These are phyloP conservation scores for Paramecium pentaurelia DNA, from an alignment of 73 alveolate genomes.

Conservation along the genomic window DNA sequence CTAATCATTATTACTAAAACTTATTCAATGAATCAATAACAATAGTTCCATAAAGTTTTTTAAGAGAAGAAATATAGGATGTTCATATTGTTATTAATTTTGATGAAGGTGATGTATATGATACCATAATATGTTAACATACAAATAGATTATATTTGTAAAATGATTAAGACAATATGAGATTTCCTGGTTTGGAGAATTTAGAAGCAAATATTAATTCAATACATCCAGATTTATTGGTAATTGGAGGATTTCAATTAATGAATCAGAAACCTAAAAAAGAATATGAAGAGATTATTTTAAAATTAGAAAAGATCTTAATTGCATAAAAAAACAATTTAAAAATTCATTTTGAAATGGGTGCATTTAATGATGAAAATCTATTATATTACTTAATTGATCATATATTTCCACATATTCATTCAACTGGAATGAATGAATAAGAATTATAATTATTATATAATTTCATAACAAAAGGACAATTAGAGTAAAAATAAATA, in stretches of 20 bases:
- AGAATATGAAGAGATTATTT: not conserved
- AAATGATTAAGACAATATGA: conserved; percentile 24
- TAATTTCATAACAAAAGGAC: not conserved
- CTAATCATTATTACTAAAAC: not conserved
- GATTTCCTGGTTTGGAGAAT: not conserved
- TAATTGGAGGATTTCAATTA: conserved; percentile 36
- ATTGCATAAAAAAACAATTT: not conserved
- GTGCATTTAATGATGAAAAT: not conserved
- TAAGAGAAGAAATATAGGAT: not conserved
- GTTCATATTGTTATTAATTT: conserved; percentile 33
- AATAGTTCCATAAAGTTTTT: not conserved
- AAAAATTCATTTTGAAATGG: conserved; percentile 24
- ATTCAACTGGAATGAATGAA: conserved; percentile 39
- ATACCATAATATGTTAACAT: not conserved
- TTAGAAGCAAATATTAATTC: not conserved
- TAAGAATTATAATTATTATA: not conserved
- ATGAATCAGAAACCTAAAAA: not conserved
- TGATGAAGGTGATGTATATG: conserved; percentile 2
- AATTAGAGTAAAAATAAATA: not conserved
- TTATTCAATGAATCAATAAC: not conserved
- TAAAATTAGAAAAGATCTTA: not conserved
- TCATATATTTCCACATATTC: not conserved
- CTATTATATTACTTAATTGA: not conserved
- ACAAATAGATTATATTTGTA: conserved; percentile 6
- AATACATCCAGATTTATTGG: not conserved